Conservation (phyloP, 2,329 filamentous ascomycete genomes). For the Xylaria multiplex region DNA sequence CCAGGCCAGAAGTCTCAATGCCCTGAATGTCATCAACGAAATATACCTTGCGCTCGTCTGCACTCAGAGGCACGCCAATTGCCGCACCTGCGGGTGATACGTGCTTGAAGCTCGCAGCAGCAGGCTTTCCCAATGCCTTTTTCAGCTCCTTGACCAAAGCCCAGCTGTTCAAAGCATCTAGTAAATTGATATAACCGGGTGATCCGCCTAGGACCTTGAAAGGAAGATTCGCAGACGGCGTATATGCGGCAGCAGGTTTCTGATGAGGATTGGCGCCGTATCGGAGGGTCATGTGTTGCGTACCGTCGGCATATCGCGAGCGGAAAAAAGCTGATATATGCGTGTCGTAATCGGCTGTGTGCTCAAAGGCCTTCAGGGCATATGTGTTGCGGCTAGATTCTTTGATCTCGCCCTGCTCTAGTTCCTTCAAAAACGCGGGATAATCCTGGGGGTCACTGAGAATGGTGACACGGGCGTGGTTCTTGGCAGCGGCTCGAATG, state of each 20-base stretch:
- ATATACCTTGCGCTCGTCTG: slow-evolving; percentile 94
- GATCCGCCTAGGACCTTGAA: slow-evolving; percentile 92
- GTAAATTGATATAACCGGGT: slow-evolving; percentile 96
- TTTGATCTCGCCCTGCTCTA: slow-evolving; percentile 86
- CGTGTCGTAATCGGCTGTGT: slow-evolving; percentile 95
- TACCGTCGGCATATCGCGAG: slow-evolving; percentile 91
- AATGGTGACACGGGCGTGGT: slow-evolving; percentile 94
- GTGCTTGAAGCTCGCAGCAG: slow-evolving; percentile 98
- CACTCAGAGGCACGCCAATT: slow-evolving; percentile 86
- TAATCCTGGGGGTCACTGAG: slow-evolving; percentile 95
- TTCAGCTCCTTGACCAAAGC: slow-evolving; percentile 96
- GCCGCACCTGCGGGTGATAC: slow-evolving; percentile 96
- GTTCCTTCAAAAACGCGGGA: slow-evolving; percentile 89
- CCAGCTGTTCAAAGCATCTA: slow-evolving; percentile 97
- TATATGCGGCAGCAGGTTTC: slow-evolving; percentile 90
- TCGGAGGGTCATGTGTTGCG: slow-evolving; percentile 84
- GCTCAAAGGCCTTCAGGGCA: slow-evolving; percentile 97
- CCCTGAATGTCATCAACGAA: slow-evolving; percentile 96
- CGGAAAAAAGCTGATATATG: slow-evolving; percentile 98
- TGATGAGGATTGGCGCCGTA: slow-evolving; percentile 99
- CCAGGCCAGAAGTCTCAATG: slow-evolving; percentile 84
- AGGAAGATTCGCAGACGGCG: slow-evolving; percentile 78
- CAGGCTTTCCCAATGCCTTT: slow-evolving; percentile 84
- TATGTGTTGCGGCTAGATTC: slow-evolving; percentile 87
- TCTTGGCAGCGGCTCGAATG: slow-evolving; percentile 96